These are phyloP conservation scores for Candida quercuum DNA, from an alignment of 805 yeast species.

Conservation along the genomic window DNA sequence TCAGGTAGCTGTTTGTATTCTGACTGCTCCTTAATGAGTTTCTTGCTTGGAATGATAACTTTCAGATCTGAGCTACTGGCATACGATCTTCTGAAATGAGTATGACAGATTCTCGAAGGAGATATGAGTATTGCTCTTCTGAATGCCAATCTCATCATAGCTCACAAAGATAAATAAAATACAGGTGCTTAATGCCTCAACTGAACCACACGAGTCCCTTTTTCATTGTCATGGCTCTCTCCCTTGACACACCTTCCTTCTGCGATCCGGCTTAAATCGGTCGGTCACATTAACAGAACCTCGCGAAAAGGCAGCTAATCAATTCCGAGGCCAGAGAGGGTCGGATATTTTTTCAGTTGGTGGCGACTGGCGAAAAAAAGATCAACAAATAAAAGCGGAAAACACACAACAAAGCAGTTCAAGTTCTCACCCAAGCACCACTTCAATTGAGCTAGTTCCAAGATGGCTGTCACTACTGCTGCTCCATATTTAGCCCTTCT, in stretches of 20 bases:
- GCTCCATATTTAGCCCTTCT: slow-evolving; percentile 88
- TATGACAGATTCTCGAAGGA: too few relatives aligned
- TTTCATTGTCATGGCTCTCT: too few relatives aligned
- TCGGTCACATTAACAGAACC: neutral
- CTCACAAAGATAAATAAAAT: too few relatives aligned
- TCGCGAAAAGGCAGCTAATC: neutral
- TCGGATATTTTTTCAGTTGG: neutral
- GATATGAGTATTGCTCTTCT: too few relatives aligned
- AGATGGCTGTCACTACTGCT: slow-evolving; percentile 60
- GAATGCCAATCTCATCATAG: too few relatives aligned
- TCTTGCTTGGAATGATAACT: slow-evolving; percentile 7
- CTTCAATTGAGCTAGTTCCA: neutral
- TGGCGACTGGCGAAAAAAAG: slow-evolving; percentile 1
- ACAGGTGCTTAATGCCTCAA: too few relatives aligned
- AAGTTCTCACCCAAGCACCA: neutral
- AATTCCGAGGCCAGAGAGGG: too few relatives aligned
- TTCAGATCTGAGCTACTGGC: neutral
- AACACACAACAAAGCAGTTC: neutral
- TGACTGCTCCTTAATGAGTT: slow-evolving; percentile 21
- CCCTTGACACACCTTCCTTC: too few relatives aligned
- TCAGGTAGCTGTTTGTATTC: slow-evolving; percentile 46
- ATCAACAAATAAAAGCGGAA: neutral
- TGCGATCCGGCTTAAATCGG: too few relatives aligned
- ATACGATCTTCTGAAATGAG: neutral
- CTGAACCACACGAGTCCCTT: too few relatives aligned